Evolutionary conservation across 2,329 filamentous ascomycete species (phyloP).

Genomic region (Juglanconis oblonga): DNA sequence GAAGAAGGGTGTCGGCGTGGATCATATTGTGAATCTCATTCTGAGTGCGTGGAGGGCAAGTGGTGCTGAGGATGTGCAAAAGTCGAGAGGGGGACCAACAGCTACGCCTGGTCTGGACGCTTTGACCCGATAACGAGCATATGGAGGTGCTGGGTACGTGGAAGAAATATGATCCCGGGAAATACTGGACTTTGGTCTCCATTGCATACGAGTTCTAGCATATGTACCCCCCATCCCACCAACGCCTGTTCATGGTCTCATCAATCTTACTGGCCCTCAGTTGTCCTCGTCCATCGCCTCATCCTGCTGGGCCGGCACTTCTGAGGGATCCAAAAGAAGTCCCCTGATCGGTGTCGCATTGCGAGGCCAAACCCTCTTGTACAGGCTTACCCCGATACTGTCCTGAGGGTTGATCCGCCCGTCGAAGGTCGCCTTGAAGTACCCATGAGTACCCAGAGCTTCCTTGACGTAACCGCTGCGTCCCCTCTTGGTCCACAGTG

Average conservation of each 20-base stretch:
- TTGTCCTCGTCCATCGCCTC: conserved; percentile 41
- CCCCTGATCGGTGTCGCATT: conserved; percentile 51
- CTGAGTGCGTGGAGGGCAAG: conserved; percentile 89
- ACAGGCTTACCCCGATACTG: conserved; percentile 83
- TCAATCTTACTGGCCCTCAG: background rate
- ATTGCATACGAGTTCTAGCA: conserved; percentile 6
- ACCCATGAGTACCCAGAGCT: conserved; percentile 92
- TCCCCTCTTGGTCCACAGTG: conserved; percentile 89
- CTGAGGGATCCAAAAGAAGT: conserved; percentile 35
- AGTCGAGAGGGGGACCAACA: conserved; percentile 53
- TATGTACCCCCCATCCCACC: background rate
- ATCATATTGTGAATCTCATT: conserved; percentile 85
- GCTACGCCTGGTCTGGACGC: conserved; percentile 54
- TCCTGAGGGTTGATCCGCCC: conserved; percentile 94
- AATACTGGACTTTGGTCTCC: conserved; percentile 1
- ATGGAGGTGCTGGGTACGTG: background rate
- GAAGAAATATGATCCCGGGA: background rate
- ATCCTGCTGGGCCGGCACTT: conserved; percentile 23
- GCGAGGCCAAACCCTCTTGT: conserved; percentile 82
- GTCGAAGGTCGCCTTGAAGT: conserved; percentile 99
- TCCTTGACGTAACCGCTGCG: conserved; percentile 92
- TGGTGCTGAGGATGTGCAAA: conserved; percentile 66
- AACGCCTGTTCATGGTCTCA: conserved; percentile 17
- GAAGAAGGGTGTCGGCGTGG: conserved; percentile 83
- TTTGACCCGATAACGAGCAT: background rate